Evolutionary conservation across 1,284 basidiomycete species (phyloP).

Genomic region (Papiliotrema laurentii): DNA sequence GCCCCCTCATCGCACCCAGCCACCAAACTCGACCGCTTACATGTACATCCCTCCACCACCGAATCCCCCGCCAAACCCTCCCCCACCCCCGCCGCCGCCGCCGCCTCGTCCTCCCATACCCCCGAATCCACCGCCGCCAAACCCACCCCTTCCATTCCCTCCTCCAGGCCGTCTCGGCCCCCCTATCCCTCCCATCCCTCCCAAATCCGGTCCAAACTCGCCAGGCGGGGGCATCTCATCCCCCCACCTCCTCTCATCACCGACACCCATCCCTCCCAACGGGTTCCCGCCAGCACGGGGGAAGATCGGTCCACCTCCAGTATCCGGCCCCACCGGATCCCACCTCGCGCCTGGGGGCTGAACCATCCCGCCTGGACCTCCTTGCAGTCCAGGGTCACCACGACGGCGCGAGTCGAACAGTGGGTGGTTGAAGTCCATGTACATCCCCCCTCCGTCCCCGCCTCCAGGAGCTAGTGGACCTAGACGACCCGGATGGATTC

Average conservation of each 20-base stretch:
- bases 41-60: constrained; percentile 26
- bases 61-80: constrained; percentile 17
- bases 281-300: constrained; percentile 35
- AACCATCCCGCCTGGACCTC: constrained; percentile 39
- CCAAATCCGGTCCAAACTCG: constrained; percentile 42
- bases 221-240: constrained; percentile 48
- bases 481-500: constrained; percentile 28
- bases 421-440: constrained; percentile 54
- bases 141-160: constrained; percentile 11
- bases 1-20: no score
- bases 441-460: constrained; percentile 51
- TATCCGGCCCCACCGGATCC: constrained; percentile 52
- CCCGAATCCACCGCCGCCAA: constrained; percentile 12
- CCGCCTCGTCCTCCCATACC: constrained; percentile 20
- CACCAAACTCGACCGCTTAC: constrained; percentile 3
- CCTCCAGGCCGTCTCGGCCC: constrained; percentile 19
- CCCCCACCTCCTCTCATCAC: constrained; percentile 39
- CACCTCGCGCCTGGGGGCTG: constrained; percentile 53
- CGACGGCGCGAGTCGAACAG: constrained; percentile 46
- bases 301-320: constrained; percentile 19
- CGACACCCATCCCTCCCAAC: constrained; percentile 30
- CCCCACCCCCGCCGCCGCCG: constrained; percentile 23
- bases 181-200: constrained; percentile 15
- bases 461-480: constrained; percentile 11
- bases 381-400: constrained; percentile 6